Base-by-base conservation (phyloP, 1,284 basidiomycete genomes). In the Cutaneotrichosporon sp. region DNA sequence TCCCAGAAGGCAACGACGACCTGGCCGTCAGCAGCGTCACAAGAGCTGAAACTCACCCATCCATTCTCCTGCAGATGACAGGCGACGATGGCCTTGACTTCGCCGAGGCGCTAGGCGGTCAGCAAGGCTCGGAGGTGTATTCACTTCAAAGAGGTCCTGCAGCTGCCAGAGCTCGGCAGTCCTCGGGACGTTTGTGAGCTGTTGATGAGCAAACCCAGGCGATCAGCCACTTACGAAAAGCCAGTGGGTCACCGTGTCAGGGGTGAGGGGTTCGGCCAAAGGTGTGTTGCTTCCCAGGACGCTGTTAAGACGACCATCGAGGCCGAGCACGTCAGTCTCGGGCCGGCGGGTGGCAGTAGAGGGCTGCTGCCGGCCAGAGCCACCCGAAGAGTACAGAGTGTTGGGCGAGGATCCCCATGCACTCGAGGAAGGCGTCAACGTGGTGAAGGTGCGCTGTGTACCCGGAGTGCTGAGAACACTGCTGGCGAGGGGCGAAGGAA, bases 1-100 rank as follows among this genome's bases (percentile, higher is more conserved):
- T 79, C 77, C 51, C 68, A 69, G 65, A 78, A 77, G 33, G 62
- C 65, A 2, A 74, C 62, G 13, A 78, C 62, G 24, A 77, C 62
- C 77, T 79, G 36, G 20, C 7, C 0, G 29, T 60, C 6, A 56
- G 51, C 43, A 42, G 22, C 42, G n/a, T 8, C 4, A 4, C 13
- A 16, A 24, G 10, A 18, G 11, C 25, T 4, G 16, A 0, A 3
- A 64, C 74, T 54, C 34, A 76, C 75, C 52, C 55, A 66, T 16
- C 75, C 75, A 38, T 60, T 66, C 11, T 52, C 62, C 20, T 59
- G 31, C 7, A 75, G 64, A 43, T 68, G 61, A n/a, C 71, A 71
- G 61, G 65, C 55, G 11, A 75, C 63, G 38, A 77, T 63, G 13
- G 67, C 67, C 49, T 72, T 71, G 63, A 62, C 67, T 11, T 36